Percentiles rank a stretch among this genome's conserved stretches.
Conservation (phyloP, 2,329 filamentous ascomycete species). For the Geosmithia putterillii region DNA sequence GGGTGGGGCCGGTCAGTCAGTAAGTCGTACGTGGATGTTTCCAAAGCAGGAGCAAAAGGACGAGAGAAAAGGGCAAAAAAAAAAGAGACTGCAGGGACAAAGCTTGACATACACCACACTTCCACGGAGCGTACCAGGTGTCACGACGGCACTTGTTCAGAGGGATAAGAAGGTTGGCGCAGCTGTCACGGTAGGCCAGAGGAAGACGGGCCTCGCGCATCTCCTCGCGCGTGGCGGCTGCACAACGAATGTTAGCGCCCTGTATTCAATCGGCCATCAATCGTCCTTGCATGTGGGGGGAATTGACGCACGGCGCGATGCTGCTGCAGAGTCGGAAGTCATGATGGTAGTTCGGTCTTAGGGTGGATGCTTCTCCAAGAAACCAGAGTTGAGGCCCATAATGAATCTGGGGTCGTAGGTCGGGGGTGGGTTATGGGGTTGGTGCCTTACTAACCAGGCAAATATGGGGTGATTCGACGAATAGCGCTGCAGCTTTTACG, state of each 20-base stretch:
- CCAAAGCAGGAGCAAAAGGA: not conserved
- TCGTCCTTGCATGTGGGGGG: not conserved
- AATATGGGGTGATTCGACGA: not conserved
- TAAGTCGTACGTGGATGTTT: not conserved
- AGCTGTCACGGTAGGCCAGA: slow-evolving; percentile 86
- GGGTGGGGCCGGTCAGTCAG: slow-evolving; percentile 1
- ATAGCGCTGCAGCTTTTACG: not conserved
- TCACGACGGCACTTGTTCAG: slow-evolving; percentile 89
- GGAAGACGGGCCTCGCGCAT: slow-evolving; percentile 89
- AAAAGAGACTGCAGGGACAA: not conserved
- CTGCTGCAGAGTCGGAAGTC: slow-evolving; percentile 21
- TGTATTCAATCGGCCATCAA: not conserved
- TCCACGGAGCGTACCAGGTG: slow-evolving; percentile 93
- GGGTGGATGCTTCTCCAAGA: slow-evolving; percentile 6
- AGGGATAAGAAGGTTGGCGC: slow-evolving; percentile 87
- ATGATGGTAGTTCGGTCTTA: slow-evolving; percentile 11
- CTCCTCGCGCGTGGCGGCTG: slow-evolving; percentile 74
- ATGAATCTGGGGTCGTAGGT: slow-evolving; percentile 12
- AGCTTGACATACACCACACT: slow-evolving; percentile 62
- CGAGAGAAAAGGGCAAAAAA: not conserved
- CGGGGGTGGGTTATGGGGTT: slow-evolving; percentile 7
- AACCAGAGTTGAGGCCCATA: not conserved
- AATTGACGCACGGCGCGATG: slow-evolving; percentile 24
- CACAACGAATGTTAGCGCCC: slow-evolving; percentile 7
- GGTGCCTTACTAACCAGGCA: not conserved